These are phyloP conservation scores for Acer yangbiense DNA, from an alignment of 345 rosid species.

Conservation along the genomic window DNA sequence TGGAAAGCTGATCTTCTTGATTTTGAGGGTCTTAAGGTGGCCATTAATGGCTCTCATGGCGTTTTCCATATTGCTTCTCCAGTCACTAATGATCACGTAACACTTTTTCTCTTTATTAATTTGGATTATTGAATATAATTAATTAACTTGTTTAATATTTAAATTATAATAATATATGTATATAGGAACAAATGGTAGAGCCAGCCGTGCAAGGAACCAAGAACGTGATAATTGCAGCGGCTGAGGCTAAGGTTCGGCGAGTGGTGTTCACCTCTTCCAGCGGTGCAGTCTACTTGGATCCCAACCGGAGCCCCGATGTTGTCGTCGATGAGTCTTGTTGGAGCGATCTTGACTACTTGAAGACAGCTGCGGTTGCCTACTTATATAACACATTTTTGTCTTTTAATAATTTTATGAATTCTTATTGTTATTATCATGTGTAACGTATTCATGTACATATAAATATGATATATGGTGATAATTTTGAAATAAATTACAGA, in stretches of 20 bases:
- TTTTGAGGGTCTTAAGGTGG: slow-evolving; percentile 55
- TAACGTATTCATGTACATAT: too few species aligned
- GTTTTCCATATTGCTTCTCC: slow-evolving; percentile 98
- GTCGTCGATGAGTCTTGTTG: slow-evolving; percentile 91
- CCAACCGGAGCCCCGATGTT: slow-evolving; percentile 66
- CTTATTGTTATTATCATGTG: not conserved
- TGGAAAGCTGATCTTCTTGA: slow-evolving; percentile 82
- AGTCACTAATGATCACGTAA: slow-evolving; percentile 90
- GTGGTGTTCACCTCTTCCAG: slow-evolving; percentile 93
- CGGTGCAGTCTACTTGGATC: slow-evolving; percentile 94
- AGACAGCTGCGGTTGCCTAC: slow-evolving; percentile 68
- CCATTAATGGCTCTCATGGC: slow-evolving; percentile 83
- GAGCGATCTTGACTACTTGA: slow-evolving; percentile 97
- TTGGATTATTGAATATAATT: too few species aligned
- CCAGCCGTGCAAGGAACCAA: slow-evolving; percentile 89
- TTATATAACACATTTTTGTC: not conserved
- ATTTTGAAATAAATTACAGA: slow-evolving; percentile 43
- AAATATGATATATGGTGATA: too few species aligned
- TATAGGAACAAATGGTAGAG: slow-evolving; percentile 94
- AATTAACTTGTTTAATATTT: not conserved
- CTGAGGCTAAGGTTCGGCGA: slow-evolving; percentile 79
- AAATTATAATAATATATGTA: not conserved
- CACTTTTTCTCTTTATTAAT: not conserved
- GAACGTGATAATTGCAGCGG: slow-evolving; percentile 79
- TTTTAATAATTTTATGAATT: not conserved